Conservation (phyloP, 495 filamentous ascomycete genomes). For the Hyaloscypha variabilis region DNA sequence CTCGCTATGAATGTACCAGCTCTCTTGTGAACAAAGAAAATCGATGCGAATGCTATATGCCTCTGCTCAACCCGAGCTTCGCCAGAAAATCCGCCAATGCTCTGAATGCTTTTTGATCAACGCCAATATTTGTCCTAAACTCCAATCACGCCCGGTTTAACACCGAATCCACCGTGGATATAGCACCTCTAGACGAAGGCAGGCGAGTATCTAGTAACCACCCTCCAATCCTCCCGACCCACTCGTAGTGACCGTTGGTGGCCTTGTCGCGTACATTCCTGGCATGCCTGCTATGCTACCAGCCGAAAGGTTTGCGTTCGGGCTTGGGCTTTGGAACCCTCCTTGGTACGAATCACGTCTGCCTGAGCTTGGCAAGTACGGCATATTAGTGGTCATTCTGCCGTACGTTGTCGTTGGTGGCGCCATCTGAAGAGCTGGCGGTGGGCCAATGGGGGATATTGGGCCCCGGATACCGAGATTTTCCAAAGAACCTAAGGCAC, state of each 20-base stretch:
- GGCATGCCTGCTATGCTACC: conserved; percentile 3
- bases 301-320: conserved; percentile 3
- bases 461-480: conserved; percentile 1
- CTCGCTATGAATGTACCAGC: conserved; percentile 15
- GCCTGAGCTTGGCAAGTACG: not conserved
- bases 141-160: not conserved
- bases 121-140: not conserved
- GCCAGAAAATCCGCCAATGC: not conserved
- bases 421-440: not conserved
- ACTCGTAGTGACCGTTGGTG: not conserved
- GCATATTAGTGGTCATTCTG: conserved; percentile 1
- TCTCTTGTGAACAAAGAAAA: conserved; percentile 5
- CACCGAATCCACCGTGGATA: not conserved
- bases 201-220: not conserved
- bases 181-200: not conserved
- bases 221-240: not conserved
- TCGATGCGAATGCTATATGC: not conserved
- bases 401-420: conserved; percentile 1
- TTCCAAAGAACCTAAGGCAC: conserved; percentile 8
- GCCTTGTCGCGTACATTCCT: not conserved
- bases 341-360: not conserved
- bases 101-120: not conserved
- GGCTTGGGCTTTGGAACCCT: not conserved
- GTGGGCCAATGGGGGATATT: not conserved
- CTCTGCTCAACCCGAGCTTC: not conserved